Percentiles rank a stretch among this genome's conserved stretches.
These are phyloP conservation scores for Lathyrus oleraceus DNA, from an alignment of 306 rosid species.

Conservation along the genomic window DNA sequence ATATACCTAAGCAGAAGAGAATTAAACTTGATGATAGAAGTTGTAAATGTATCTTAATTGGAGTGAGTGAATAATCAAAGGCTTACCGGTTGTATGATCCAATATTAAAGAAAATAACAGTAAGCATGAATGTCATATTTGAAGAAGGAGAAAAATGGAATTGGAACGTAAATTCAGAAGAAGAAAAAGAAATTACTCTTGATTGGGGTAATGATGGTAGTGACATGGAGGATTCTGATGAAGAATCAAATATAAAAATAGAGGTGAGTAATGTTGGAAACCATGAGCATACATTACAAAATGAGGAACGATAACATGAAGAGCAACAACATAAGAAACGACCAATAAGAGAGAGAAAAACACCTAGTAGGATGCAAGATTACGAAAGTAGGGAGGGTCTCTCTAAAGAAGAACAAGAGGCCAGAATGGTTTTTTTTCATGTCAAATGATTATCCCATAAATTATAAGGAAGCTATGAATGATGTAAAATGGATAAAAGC, in stretches of 20 bases:
- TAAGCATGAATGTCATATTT: background rate
- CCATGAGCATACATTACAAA: background rate
- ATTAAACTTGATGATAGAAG: background rate
- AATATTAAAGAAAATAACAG: background rate
- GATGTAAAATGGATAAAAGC: background rate
- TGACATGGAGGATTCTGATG: too few species aligned
- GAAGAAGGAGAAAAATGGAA: slow-evolving; percentile 6
- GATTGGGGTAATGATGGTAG: background rate
- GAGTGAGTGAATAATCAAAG: background rate
- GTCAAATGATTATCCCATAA: slow-evolving; percentile 7
- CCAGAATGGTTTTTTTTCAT: background rate
- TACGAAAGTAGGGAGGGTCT: background rate
- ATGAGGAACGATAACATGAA: background rate
- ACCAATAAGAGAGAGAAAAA: background rate
- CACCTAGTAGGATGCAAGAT: background rate
- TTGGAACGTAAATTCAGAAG: background rate
- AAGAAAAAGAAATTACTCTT: background rate
- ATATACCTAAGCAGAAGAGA: background rate
- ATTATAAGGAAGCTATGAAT: background rate
- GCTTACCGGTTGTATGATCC: background rate
- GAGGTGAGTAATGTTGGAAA: background rate
- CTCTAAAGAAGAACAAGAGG: slow-evolving; percentile 18
- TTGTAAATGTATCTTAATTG: background rate
- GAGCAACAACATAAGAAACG: too few species aligned
- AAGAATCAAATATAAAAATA: background rate